Evolutionary conservation across 1,284 basidiomycete genomes (phyloP), one percentile per base, ranked within the genome.

Genomic region (Ganoderma meredithae): DNA sequence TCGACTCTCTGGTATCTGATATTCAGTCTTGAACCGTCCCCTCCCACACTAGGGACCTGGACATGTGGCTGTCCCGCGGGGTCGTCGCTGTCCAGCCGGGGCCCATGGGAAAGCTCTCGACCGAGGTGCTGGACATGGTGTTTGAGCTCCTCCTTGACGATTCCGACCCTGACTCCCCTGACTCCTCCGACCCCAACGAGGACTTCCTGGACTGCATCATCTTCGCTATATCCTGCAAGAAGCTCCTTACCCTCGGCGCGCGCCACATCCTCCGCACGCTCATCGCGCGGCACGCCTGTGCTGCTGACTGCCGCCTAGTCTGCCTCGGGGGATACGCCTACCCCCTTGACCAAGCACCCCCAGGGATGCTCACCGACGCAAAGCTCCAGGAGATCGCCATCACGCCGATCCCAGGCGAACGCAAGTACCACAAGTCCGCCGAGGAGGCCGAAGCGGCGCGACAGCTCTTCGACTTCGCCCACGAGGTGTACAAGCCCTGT

Each of bases 221-320:
- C 47, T 59, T 73, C 53, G 44, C 64, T 1, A 31, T 69, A 39
- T 68, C 67, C 3, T 69, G 71, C 73, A 67, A 64, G 55, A 15
- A 3, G 10, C 36, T 73, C 2, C 66, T 68, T 31, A 27, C 49
- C 9, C 25, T 66, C 13, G 69, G 67, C 15, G 55, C 63, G 25
- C 53, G 47, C 19, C 61, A 61, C 25, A 31, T 73, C 47, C 41
- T 62, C n/a, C 36, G 22, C 3, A 7, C 13, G 7, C 25, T 67
- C 19, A n/a, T 27, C 22, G 19, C 25, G 22, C n/a, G 8, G 10
- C 19, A 47, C 33, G 44, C 63, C 12, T 41, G 61, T 27, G 71
- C 69, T 65, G 60, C 61, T 3, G 61, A 65, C n/a, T 36, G 64
- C 17, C 70, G 72, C 25, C 31, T 75, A n/a, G 64, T 73, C 31